Base-by-base conservation (phyloP, 2,329 filamentous ascomycete species). In the Botrytis deweyae region DNA sequence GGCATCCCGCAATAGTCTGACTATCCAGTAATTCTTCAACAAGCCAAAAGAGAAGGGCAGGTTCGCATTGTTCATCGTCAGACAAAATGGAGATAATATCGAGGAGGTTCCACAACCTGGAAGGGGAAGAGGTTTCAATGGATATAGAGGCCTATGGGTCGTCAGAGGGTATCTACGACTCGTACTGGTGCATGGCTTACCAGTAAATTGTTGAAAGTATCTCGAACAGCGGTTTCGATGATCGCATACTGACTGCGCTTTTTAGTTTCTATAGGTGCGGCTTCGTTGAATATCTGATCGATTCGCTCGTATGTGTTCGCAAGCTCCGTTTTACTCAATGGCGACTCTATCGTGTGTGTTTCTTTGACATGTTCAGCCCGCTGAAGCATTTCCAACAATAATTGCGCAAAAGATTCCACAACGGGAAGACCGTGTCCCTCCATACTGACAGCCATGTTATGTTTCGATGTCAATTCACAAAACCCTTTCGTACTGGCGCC, bases 1-100 rank as follows among this genome's bases (percentile, higher is more conserved):
- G 91, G 81, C 96, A 99, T 46, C 93, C 95, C 38, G 94, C 89
- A 61, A 98, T 97, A 0, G 95, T 97, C 82, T 99, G 95, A 80
- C 94, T 97, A 82, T 99, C 97, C 40, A 99, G 87, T 1, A 99
- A 88, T 83, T 98, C 96, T 82, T 99, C 96, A 33, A 98, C 90
- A 25, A 99, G 89, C 88, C 93, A 95, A 80, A 97, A 94, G 12
- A 96, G 87, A 14, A 99, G 86, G 29, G 92, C 92, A 0, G 93
- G 90, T 76, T 97, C 94, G 81, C 86, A 90, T 84, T 87, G 87
- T 86, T 91, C 92, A 81, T 91, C 89, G 80, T 97, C 95, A 75
- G 94, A 95, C 75, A 97, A 90, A 55, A 97, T 90, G 0, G 93
- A 92, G n/a, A 98, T 86, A 61, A 98, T 90, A 81, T 99, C 97